These are phyloP conservation scores for Suhomyces xylopsoci DNA, from an alignment of 805 yeast species.

Conservation along the genomic window DNA sequence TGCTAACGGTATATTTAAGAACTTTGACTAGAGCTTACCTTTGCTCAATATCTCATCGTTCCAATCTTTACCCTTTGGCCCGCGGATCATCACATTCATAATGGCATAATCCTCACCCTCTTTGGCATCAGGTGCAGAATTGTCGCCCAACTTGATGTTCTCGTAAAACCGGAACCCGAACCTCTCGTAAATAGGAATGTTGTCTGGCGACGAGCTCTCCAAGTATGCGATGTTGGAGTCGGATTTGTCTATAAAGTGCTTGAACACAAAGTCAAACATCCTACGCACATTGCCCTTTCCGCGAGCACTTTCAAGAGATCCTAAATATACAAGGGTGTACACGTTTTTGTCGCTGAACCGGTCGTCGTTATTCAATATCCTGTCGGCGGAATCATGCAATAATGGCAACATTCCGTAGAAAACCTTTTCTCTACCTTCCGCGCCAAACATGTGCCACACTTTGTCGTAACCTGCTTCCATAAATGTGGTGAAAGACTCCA, in stretches of 20 bases:
- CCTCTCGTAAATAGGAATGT: conserved; percentile 51
- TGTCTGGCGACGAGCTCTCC: conserved; percentile 41
- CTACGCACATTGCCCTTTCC: conserved; percentile 56
- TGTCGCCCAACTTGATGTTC: conserved; percentile 46
- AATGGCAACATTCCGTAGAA: conserved; percentile 51
- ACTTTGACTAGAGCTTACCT: neutral
- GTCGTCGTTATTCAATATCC: conserved; percentile 42
- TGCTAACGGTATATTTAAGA: neutral
- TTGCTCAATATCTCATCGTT: conserved; percentile 7
- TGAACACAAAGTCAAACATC: conserved; percentile 48
- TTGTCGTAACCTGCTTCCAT: conserved; percentile 52
- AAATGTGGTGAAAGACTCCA: conserved; percentile 46
- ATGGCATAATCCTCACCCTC: conserved; percentile 41
- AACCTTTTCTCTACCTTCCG: conserved; percentile 47
- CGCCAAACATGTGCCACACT: conserved; percentile 48
- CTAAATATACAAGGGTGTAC: conserved; percentile 47
- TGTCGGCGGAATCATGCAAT: conserved; percentile 45
- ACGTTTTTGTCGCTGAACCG: conserved; percentile 33
- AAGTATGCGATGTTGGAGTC: conserved; percentile 43
- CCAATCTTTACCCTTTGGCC: conserved; percentile 35
- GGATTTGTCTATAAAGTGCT: conserved; percentile 41
- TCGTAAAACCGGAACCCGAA: conserved; percentile 50
- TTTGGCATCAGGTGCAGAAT: conserved; percentile 16
- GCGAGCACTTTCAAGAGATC: conserved; percentile 43
- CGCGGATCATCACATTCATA: conserved; percentile 46